Evolutionary conservation across 192 early-diverging fungal genomes (phyloP), one percentile per base, ranked within the genome.

Genomic region (Backusella sp.): DNA sequence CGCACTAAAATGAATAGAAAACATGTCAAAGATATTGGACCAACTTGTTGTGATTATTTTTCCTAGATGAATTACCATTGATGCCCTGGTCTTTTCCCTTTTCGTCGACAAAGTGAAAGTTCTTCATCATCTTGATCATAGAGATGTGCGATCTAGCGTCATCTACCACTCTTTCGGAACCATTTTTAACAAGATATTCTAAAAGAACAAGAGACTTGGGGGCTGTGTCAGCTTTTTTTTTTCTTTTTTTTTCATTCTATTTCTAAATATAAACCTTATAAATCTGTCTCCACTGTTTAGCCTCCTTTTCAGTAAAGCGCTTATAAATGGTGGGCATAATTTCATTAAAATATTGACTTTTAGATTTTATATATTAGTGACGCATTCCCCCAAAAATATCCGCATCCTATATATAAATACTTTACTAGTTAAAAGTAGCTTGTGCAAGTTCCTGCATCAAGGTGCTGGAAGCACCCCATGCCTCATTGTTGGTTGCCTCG

Each of bases 71-170:
- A 75, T 78, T 91, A 96, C 96, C 92, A 75, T 98, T 98, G 67
- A 99, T 91, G 6, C 97, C 97, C 82, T 99, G 96, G 81, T 99
- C 97, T 78, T 99, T 99, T 79, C 92, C 92, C 75, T 96, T 96
- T 28, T 95, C 94, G 77, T 98, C 97, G 32, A 96, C 87, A 72
- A 91, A 95, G 68, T 95, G 90, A 76, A 96, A 99, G 85, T 89
- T 96, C 70, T 90, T 87, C 69, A 97, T 86, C 52, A 92, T 91
- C 76, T 96, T 97, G 75, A 99, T 86, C 36, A 92, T 93, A n/a
- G 96, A 93, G 37, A 96, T 88, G 72, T 95, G 95, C 23, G 91
- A 85, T 14, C 92, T 87, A 70, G 94, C 92, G 71, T 94, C 91
- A 78, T 97, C 96, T 28, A 99, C 91, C 19, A 97, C 95, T 35